Percentiles rank a stretch among this genome's conserved stretches.
Conservation (phyloP, 2,329 filamentous ascomycete species). For the Talaromyces sp. region DNA sequence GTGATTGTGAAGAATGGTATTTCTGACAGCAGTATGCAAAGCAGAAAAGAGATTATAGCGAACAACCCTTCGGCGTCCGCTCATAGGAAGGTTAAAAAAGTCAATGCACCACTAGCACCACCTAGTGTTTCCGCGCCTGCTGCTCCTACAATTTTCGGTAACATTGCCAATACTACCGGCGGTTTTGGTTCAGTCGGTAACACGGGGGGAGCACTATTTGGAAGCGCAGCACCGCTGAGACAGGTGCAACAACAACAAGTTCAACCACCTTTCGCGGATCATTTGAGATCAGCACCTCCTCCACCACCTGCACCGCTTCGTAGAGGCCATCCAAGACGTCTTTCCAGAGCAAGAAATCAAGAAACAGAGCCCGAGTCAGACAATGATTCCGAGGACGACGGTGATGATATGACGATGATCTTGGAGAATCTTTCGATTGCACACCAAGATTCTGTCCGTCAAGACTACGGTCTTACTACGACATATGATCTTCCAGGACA, state of each 20-base stretch:
- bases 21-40: conserved; percentile 20
- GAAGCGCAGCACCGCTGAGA: neutral
- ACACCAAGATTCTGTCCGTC: conserved; percentile 36
- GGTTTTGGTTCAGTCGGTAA: neutral
- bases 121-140: neutral
- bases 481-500: conserved; percentile 40
- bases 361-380: neutral
- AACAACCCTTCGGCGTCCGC: neutral
- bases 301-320: neutral
- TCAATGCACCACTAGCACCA: neutral
- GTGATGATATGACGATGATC: conserved; percentile 3
- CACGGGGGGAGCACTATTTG: neutral
- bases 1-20: conserved; percentile 21
- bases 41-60: conserved; percentile 10
- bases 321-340: neutral
- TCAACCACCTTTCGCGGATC: neutral
- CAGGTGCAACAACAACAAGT: neutral
- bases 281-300: neutral
- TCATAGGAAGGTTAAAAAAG: neutral
- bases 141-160: neutral
- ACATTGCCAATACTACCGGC: too few species aligned
- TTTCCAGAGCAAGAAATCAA: neutral
- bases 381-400: conserved; percentile 3
- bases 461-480: conserved; percentile 42
- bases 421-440: conserved; percentile 11